Evolutionary conservation across 169 alveolate genomes (phyloP).

Genomic region (Babesia divergens): DNA sequence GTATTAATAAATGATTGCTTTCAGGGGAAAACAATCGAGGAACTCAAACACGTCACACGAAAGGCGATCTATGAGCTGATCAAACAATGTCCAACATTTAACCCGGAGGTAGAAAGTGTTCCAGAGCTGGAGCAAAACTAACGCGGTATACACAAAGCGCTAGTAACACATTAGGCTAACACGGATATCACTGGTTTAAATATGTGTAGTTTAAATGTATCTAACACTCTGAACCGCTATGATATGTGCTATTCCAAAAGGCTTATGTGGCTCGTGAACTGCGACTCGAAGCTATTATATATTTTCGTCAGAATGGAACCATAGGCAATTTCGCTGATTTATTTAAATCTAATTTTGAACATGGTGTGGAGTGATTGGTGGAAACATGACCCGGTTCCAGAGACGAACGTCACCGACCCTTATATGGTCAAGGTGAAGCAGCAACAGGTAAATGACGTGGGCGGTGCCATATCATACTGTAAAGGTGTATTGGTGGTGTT

Average conservation of each 20-base stretch:
- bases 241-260: too few species aligned
- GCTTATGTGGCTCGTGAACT: too few species aligned
- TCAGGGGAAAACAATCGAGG: constrained; percentile 57
- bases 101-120: constrained; percentile 42
- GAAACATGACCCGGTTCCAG: constrained; percentile 79
- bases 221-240: too few species aligned
- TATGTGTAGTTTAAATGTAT: too few species aligned
- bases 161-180: too few species aligned
- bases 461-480: neutral
- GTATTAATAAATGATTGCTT: neutral
- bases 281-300: too few species aligned
- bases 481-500: constrained; percentile 79
- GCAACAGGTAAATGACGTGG: constrained; percentile 61
- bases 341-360: constrained; percentile 8
- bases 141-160: too few species aligned
- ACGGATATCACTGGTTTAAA: too few species aligned
- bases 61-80: constrained; percentile 35
- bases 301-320: too few species aligned
- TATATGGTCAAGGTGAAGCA: constrained; percentile 69
- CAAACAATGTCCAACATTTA: constrained; percentile 39
- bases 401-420: constrained; percentile 71
- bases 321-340: too few species aligned
- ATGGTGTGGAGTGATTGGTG: constrained; percentile 80
- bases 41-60: constrained; percentile 27
- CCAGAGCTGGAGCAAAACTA: constrained; percentile 30